phyloP scores from a whole-genome alignment of 2,329 filamentous ascomycete genomes.

The Paraconiothyrium brasiliense region DNA sequence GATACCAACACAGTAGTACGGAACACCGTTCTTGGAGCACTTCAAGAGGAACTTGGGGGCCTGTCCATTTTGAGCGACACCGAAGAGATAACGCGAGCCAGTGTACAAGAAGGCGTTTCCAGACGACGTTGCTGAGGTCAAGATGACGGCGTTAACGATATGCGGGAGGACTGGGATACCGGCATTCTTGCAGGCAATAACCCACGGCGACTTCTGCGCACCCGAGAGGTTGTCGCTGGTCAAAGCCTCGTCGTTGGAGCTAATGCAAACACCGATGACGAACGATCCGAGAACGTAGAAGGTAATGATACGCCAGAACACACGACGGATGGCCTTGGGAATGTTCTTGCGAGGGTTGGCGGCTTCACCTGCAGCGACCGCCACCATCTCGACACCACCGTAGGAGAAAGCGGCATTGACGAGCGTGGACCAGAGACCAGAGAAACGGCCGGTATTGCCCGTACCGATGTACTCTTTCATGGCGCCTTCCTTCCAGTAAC shows the following conservation, averaged over 20 bases:
- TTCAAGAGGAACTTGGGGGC: slow-evolving; percentile 62
- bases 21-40: slow-evolving; percentile 57
- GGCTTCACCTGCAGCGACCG: slow-evolving; percentile 50
- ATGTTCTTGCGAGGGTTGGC: slow-evolving; percentile 54
- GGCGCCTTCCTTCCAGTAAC: slow-evolving; percentile 74
- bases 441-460: slow-evolving; percentile 68
- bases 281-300: slow-evolving; percentile 65
- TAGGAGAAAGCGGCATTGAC: slow-evolving; percentile 61
- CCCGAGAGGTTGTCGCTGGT: slow-evolving; percentile 53
- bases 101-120: slow-evolving; percentile 72
- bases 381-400: slow-evolving; percentile 49
- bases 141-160: slow-evolving; percentile 79
- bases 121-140: slow-evolving; percentile 75
- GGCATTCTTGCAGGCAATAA: slow-evolving; percentile 75
- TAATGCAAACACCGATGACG: slow-evolving; percentile 68
- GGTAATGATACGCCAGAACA: slow-evolving; percentile 65
- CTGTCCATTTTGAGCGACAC: slow-evolving; percentile 60
- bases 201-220: slow-evolving; percentile 49
- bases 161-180: slow-evolving; percentile 73
- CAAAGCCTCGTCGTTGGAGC: slow-evolving; percentile 62
- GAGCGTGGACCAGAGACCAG: slow-evolving; percentile 66
- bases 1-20: slow-evolving; percentile 50
- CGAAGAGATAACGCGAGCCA: slow-evolving; percentile 62
- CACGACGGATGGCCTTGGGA: slow-evolving; percentile 63
- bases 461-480: slow-evolving; percentile 59